Base-by-base conservation (phyloP, 2,329 filamentous ascomycete genomes). In the Aspergillus sp. region DNA sequence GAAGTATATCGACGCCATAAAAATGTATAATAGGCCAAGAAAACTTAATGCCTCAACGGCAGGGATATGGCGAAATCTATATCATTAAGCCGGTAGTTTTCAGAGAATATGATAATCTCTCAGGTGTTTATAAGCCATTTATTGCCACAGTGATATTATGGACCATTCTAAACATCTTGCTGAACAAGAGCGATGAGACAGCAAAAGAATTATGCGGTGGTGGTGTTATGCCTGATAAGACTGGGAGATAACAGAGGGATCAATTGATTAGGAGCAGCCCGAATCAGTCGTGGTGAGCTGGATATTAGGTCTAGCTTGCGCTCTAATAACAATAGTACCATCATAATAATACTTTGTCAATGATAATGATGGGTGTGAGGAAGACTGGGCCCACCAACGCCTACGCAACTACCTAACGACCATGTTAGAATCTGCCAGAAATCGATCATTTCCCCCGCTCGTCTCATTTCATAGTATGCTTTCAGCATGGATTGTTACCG, bases 1-100 rank as follows among this genome's bases (percentile, higher is more conserved):
- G 57, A 79, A 83, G 49, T 93, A 92, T 73, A 85, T 91, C 17
- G 91, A 96, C 78, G 90, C 91, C 73, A 96, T 96, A 80, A 87
- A 65, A 84, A 86, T 48, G 88, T 94, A 79, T 82, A 55, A 91
- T 96, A 6, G 66, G 66, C 96, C 65, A 89, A 83, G 77, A 73
- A 65, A 65, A 36, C 12, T 36, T 15, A 15, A 12, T 70, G 83
- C 38, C 92, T 93, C 67, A 81, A 72, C 23, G 89, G 93, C 63
- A 82, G 84, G 70, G 89, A 93, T 77, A 81, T 94, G 54, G 90
- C 96, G 13, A 92, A 96, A 79, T 84, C 95, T 64, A 93, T 13
- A 36, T 13, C 32, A 13, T 13, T 36, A 5, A 13, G 32, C 4
- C 2, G 4, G 10, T 36, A 32, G 2, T 15, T 36, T 15, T 6